Evolutionary conservation across 805 yeast species (phyloP).

Genomic region (Yarrowia bubula): DNA sequence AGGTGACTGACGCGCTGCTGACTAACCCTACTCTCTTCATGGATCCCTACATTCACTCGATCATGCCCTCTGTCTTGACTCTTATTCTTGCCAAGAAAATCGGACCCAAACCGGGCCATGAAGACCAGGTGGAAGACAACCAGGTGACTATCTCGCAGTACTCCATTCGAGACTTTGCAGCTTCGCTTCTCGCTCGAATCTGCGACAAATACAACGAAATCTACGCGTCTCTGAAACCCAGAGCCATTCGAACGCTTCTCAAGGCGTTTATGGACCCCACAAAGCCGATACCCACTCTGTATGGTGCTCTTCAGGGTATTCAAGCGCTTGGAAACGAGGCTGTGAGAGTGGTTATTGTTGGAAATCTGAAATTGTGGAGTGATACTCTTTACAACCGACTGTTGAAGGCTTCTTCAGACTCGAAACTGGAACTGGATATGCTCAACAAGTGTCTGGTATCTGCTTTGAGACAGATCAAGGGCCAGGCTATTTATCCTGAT

Average conservation of each 20-base stretch:
- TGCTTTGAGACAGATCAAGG: slow-evolving; percentile 50
- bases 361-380: slow-evolving; percentile 79
- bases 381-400: slow-evolving; percentile 28
- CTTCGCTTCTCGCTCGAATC: slow-evolving; percentile 76
- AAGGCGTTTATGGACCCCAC: slow-evolving; percentile 85
- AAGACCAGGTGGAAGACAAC: neutral
- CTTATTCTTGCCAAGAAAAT: slow-evolving; percentile 81
- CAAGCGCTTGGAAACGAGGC: slow-evolving; percentile 84
- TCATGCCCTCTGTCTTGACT: slow-evolving; percentile 95
- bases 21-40: slow-evolving; percentile 81
- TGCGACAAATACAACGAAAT: slow-evolving; percentile 76
- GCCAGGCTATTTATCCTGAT: slow-evolving; percentile 44
- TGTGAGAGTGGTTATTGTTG: slow-evolving; percentile 74
- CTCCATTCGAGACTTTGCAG: slow-evolving; percentile 85
- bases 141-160: slow-evolving; percentile 23
- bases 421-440: slow-evolving; percentile 44
- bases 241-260: slow-evolving; percentile 88
- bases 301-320: slow-evolving; percentile 86
- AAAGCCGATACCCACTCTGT: slow-evolving; percentile 83
- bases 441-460: slow-evolving; percentile 54
- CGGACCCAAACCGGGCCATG: slow-evolving; percentile 50
- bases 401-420: slow-evolving; percentile 4
- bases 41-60: slow-evolving; percentile 93
- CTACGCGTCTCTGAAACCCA: slow-evolving; percentile 84
- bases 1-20: slow-evolving; percentile 79